Conservation (phyloP, 1,284 basidiomycete genomes). For the Papiliotrema terrestris region DNA sequence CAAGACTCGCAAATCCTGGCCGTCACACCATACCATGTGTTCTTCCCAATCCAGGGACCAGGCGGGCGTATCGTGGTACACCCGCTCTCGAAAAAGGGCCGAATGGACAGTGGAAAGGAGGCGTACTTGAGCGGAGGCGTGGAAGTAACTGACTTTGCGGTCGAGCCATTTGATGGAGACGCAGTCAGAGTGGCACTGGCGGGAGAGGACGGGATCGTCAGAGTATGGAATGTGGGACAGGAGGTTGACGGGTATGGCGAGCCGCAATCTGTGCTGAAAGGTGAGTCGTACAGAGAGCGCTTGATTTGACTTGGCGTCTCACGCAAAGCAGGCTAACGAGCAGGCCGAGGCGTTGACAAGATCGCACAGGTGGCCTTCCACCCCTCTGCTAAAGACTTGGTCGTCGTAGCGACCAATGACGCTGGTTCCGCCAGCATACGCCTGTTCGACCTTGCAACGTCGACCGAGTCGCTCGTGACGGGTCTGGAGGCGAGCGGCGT, state of each 20-base stretch:
- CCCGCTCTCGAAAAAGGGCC: slow-evolving; percentile 43
- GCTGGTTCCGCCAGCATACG: slow-evolving; percentile 37
- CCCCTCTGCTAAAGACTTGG: slow-evolving; percentile 46
- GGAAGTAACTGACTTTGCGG: slow-evolving; percentile 47
- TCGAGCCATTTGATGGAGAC: slow-evolving; percentile 38
- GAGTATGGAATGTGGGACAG: slow-evolving; percentile 42
- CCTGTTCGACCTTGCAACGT: slow-evolving; percentile 40
- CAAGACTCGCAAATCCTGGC: slow-evolving; percentile 47
- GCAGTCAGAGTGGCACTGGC: slow-evolving; percentile 42
- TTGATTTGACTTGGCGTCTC: background rate
- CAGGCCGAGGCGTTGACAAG: slow-evolving; percentile 45
- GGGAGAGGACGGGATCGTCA: slow-evolving; percentile 48
- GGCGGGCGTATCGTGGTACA: slow-evolving; percentile 51
- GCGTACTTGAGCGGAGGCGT: slow-evolving; percentile 45
- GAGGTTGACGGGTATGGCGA: slow-evolving; percentile 37
- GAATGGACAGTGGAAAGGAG: slow-evolving; percentile 42
- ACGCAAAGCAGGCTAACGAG: background rate
- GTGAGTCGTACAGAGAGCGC: slow-evolving; percentile 7
- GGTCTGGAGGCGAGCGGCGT: slow-evolving; percentile 12
- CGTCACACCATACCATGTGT: slow-evolving; percentile 34
- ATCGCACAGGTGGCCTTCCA: slow-evolving; percentile 47
- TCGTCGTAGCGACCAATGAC: slow-evolving; percentile 49
- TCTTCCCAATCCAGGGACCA: slow-evolving; percentile 51
- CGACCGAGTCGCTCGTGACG: slow-evolving; percentile 18
- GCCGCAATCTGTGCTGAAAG: slow-evolving; percentile 28